phyloP scores from a whole-genome alignment of 768 basidiomycete species.

The Mycena chlorophos region DNA sequence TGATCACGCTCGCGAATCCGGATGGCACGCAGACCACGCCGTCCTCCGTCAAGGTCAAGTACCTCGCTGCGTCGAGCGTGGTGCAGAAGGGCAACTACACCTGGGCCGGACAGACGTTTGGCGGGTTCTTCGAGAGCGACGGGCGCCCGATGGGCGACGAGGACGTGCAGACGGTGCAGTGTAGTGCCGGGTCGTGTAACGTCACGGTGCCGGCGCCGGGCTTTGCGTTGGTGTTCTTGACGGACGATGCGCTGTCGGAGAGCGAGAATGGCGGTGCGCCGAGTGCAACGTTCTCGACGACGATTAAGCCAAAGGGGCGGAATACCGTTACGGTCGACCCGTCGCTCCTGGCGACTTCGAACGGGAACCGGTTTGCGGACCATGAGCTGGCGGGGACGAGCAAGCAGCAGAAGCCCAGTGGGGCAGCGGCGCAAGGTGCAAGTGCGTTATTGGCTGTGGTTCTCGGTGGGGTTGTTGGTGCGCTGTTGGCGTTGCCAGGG shows the following conservation, averaged over 20 bases:
- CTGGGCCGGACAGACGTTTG: conserved; percentile 74
- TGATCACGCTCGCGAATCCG: conserved; percentile 47
- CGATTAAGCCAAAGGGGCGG: conserved; percentile 50
- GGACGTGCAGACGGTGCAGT: conserved; percentile 56
- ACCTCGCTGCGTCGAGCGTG: conserved; percentile 51
- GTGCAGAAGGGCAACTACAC: conserved; percentile 63
- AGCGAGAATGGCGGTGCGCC: conserved; percentile 26
- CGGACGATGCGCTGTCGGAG: conserved; percentile 35
- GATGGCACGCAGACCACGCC: conserved; percentile 34
- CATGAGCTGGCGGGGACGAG: conserved; percentile 1
- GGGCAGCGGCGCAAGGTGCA: background rate
- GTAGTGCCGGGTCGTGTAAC: conserved; percentile 53
- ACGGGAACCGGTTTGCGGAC: conserved; percentile 28
- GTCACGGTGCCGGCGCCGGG: conserved; percentile 69
- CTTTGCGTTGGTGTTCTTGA: conserved; percentile 75
- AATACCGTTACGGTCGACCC: conserved; percentile 57
- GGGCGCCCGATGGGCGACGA: conserved; percentile 61
- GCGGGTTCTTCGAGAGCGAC: conserved; percentile 61
- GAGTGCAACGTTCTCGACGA: conserved; percentile 54
- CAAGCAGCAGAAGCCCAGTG: background rate
- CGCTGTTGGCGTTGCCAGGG: too few species aligned
- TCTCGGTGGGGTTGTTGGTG: background rate
- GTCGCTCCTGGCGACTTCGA: conserved; percentile 51
- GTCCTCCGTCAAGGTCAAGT: conserved; percentile 50
- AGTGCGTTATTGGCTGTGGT: background rate